phyloP scores from a whole-genome alignment of 768 basidiomycete genomes.

The Pisolithus tinctorius region DNA sequence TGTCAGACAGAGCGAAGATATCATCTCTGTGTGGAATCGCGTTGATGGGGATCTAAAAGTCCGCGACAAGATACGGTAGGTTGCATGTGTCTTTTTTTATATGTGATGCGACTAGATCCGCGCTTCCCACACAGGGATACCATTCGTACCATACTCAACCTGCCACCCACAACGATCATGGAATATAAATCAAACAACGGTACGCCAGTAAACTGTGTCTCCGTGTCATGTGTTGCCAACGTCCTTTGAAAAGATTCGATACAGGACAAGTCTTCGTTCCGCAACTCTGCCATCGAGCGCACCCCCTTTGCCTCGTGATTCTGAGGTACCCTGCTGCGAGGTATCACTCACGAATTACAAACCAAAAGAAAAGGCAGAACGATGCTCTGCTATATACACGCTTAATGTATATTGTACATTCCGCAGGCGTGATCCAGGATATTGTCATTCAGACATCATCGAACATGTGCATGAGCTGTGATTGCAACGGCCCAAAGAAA shows the following conservation, averaged over 20 bases:
- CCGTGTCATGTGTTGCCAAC: neutral
- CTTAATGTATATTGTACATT: too few relatives aligned
- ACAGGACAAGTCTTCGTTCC: slow-evolving; percentile 84
- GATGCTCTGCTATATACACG: too few relatives aligned
- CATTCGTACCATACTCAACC: slow-evolving; percentile 65
- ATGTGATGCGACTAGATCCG: neutral
- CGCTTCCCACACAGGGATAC: slow-evolving; percentile 53
- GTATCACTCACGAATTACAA: slow-evolving; percentile 6
- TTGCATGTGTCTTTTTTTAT: slow-evolving; percentile 26
- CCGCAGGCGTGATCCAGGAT: too few relatives aligned
- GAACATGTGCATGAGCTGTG: too few relatives aligned
- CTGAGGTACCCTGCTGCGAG: neutral
- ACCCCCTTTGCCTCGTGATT: slow-evolving; percentile 22
- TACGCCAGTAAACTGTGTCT: slow-evolving; percentile 14
- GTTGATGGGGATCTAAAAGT: slow-evolving; percentile 70
- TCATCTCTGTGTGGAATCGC: slow-evolving; percentile 89
- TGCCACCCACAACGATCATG: slow-evolving; percentile 75
- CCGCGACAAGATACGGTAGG: slow-evolving; percentile 78
- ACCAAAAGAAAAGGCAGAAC: neutral
- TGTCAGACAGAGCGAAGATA: slow-evolving; percentile 90
- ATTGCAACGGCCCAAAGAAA: too few relatives aligned
- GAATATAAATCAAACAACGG: slow-evolving; percentile 96
- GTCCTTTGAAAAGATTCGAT: slow-evolving; percentile 59
- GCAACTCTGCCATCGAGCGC: slow-evolving; percentile 54
- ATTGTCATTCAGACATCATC: too few relatives aligned